phyloP scores from a whole-genome alignment of 2,329 filamentous ascomycete genomes.

The Fusarium papillatum region DNA sequence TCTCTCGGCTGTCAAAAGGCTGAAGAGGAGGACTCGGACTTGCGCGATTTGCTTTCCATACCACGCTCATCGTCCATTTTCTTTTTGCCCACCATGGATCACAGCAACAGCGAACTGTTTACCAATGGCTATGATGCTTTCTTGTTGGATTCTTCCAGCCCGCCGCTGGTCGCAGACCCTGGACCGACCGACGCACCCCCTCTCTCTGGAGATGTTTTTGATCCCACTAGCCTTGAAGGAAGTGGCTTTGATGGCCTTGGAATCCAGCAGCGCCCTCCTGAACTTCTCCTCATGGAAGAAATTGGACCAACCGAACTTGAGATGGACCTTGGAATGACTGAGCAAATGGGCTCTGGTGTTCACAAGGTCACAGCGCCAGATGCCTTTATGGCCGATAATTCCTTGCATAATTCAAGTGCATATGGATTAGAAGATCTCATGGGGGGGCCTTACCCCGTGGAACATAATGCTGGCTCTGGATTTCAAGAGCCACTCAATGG shows the following conservation, averaged over 20 bases:
- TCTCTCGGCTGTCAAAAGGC: background rate
- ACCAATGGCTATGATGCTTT: background rate
- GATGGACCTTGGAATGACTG: background rate
- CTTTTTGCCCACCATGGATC: background rate
- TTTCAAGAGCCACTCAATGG: background rate
- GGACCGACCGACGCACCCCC: background rate
- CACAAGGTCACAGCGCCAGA: background rate
- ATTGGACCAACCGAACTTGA: background rate
- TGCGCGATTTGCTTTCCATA: background rate
- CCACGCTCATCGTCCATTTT: background rate
- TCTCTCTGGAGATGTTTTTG: background rate
- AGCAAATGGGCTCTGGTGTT: background rate
- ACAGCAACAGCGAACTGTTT: background rate
- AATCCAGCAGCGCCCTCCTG: background rate
- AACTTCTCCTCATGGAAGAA: background rate
- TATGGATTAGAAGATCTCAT: background rate
- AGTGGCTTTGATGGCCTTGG: background rate
- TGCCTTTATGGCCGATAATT: background rate
- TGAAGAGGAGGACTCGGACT: background rate
- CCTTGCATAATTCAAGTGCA: background rate
- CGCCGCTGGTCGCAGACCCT: background rate
- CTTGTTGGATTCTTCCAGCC: background rate
- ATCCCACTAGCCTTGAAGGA: background rate
- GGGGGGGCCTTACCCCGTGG: background rate
- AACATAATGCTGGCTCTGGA: background rate